These are phyloP conservation scores for Brasenia schreberi DNA, from an alignment of 164 flowering plant genomes.

Conservation along the genomic window DNA sequence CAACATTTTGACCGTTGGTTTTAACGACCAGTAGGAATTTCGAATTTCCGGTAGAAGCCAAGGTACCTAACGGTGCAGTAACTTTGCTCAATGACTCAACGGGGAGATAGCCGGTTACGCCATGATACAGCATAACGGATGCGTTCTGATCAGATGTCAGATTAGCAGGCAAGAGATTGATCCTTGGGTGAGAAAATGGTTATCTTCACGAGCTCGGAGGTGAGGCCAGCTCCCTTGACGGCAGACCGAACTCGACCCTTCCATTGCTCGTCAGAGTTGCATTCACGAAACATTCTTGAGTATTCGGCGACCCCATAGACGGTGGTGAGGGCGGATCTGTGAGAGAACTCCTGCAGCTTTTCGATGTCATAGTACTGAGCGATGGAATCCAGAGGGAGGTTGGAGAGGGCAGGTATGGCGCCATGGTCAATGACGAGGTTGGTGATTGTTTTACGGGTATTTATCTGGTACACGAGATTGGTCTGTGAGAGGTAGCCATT, in stretches of 20 bases:
- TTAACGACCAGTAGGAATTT: background rate
- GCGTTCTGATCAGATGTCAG: conserved; percentile 26
- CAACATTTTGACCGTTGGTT: background rate
- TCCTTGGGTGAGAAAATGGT: background rate
- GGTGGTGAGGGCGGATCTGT: conserved; percentile 33
- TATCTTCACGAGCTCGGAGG: conserved; percentile 19
- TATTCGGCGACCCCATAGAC: conserved; percentile 31
- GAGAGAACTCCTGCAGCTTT: conserved; percentile 23
- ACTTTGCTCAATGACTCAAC: conserved; percentile 46
- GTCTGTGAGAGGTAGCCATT: conserved; percentile 39
- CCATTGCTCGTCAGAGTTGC: conserved; percentile 14
- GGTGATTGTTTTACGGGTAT: conserved; percentile 44
- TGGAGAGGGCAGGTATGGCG: conserved; percentile 17
- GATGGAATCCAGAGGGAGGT: conserved; percentile 13
- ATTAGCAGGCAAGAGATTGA: background rate
- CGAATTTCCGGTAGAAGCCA: conserved; percentile 28
- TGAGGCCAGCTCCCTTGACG: conserved; percentile 22
- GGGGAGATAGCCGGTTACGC: conserved; percentile 39
- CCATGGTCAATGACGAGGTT: conserved; percentile 41
- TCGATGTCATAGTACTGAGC: conserved; percentile 34
- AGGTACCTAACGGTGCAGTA: conserved; percentile 35
- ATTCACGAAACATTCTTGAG: conserved; percentile 42
- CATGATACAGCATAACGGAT: conserved; percentile 57
- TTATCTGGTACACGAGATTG: conserved; percentile 30
- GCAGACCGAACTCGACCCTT: conserved; percentile 35